phyloP scores from a whole-genome alignment of 371 early-diverging fungal species.

The Rhizomucor miehei region DNA sequence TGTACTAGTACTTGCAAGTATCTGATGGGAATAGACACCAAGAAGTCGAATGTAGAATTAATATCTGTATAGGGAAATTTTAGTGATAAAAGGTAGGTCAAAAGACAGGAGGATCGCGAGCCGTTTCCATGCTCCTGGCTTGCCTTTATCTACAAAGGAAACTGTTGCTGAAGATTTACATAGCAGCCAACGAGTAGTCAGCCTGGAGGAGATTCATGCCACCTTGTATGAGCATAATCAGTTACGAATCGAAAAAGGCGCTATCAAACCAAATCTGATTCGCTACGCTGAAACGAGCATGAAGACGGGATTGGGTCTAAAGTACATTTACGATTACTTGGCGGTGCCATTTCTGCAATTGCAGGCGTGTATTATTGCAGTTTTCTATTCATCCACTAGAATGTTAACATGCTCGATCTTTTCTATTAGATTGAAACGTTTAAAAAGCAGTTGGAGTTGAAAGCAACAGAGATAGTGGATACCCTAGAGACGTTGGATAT shows the following conservation, averaged over 20 bases:
- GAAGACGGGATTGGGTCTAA: conserved; percentile 59
- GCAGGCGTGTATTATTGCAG: conserved; percentile 33
- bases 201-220: conserved; percentile 35
- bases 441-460: conserved; percentile 56
- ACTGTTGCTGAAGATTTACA: background rate
- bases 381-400: background rate
- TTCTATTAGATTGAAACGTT: conserved; percentile 51
- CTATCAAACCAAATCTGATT: conserved; percentile 54
- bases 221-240: conserved; percentile 43
- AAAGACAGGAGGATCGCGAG: too few relatives aligned
- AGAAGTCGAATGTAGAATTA: background rate
- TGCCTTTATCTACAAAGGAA: too few relatives aligned
- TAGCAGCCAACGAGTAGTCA: conserved; percentile 29
- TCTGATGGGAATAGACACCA: background rate
- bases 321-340: conserved; percentile 60
- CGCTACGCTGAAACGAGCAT: conserved; percentile 62
- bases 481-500: conserved; percentile 30
- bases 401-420: background rate
- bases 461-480: conserved; percentile 46
- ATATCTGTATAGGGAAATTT: conserved; percentile 39
- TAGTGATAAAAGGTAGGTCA: conserved; percentile 42
- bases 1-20: conserved; percentile 54
- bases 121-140: too few relatives aligned
- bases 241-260: conserved; percentile 36
- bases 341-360: conserved; percentile 64